phyloP scores from a whole-genome alignment of 2,329 filamentous ascomycete species.

The Fusarium setosum region DNA sequence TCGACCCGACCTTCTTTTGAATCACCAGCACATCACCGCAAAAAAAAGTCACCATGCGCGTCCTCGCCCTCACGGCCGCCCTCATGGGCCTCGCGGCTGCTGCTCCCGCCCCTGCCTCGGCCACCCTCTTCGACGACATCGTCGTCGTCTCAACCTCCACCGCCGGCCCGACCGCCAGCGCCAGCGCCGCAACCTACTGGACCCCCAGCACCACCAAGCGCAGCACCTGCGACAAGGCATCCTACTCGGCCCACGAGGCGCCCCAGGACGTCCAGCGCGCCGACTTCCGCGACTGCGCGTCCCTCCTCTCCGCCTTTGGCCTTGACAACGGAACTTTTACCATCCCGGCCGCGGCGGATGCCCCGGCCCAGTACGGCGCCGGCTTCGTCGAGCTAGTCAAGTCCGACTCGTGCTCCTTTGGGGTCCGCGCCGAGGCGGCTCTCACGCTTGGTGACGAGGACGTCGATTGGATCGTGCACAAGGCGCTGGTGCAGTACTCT shows the following conservation, averaged over 20 bases:
- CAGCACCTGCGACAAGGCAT: slow-evolving; percentile 43
- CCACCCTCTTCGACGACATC: slow-evolving; percentile 12
- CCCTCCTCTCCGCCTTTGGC: slow-evolving; percentile 45
- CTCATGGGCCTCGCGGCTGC: slow-evolving; percentile 26
- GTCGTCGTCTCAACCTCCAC: slow-evolving; percentile 31
- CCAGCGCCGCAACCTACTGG: slow-evolving; percentile 38
- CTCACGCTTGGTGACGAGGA: slow-evolving; percentile 29
- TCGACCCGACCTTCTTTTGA: neutral
- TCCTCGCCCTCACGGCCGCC: slow-evolving; percentile 11
- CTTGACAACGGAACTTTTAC: slow-evolving; percentile 46
- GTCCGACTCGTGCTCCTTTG: slow-evolving; percentile 41
- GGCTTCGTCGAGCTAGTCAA: slow-evolving; percentile 40
- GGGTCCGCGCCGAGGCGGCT: slow-evolving; percentile 36
- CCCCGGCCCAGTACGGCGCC: slow-evolving; percentile 14
- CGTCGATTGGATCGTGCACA: slow-evolving; percentile 26
- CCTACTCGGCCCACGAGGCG: slow-evolving; percentile 32
- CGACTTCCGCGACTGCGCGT: slow-evolving; percentile 46
- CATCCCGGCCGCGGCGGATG: slow-evolving; percentile 29
- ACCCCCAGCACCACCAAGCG: slow-evolving; percentile 34
- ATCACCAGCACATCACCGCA: neutral
- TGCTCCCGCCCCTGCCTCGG: slow-evolving; percentile 19
- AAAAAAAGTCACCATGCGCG: slow-evolving; percentile 19
- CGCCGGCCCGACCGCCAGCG: slow-evolving; percentile 8
- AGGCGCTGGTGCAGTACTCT: slow-evolving; percentile 31
- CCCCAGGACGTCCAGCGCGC: slow-evolving; percentile 36